These are phyloP conservation scores for Oropetium thomaeum DNA, from an alignment of 176 grass and related monocot genomes.

Conservation along the genomic window DNA sequence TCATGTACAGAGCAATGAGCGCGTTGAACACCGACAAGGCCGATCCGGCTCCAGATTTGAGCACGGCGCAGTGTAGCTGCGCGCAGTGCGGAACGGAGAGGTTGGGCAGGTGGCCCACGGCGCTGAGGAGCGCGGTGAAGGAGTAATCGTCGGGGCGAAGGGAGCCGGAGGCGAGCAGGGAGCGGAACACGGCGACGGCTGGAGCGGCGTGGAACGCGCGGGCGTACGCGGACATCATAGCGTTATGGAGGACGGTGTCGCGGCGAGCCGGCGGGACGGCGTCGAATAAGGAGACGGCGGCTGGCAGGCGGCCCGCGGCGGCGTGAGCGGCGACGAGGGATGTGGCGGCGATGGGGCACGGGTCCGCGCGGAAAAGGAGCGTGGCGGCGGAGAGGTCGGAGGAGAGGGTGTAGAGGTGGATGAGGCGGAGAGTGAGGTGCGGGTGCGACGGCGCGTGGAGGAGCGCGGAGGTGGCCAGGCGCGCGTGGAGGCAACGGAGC, in stretches of 20 bases:
- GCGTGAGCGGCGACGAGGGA: conserved; percentile 69
- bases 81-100: conserved; percentile 50
- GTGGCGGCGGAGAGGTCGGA: conserved; percentile 58
- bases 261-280: conserved; percentile 44
- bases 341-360: conserved; percentile 49
- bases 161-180: conserved; percentile 35
- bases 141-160: conserved; percentile 71
- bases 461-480: conserved; percentile 66
- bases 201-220: conserved; percentile 46
- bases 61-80: conserved; percentile 59
- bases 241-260: conserved; percentile 85
- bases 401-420: conserved; percentile 81
- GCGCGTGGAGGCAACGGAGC: conserved; percentile 71
- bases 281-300: conserved; percentile 61
- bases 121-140: conserved; percentile 78
- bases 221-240: conserved; percentile 74
- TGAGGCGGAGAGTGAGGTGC: conserved; percentile 82
- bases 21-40: conserved; percentile 69
- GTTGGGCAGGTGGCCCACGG: conserved; percentile 42
- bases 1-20: conserved; percentile 66
- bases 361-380: conserved; percentile 46
- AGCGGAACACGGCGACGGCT: conserved; percentile 48
- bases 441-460: conserved; percentile 44
- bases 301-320: conserved; percentile 46
- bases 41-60: conserved; percentile 46